A percentile compares a stretch with the other conserved stretches of the same genome.
phyloP scores from a whole-genome alignment of 345 rosid species.

The Lepidium aucheri region DNA sequence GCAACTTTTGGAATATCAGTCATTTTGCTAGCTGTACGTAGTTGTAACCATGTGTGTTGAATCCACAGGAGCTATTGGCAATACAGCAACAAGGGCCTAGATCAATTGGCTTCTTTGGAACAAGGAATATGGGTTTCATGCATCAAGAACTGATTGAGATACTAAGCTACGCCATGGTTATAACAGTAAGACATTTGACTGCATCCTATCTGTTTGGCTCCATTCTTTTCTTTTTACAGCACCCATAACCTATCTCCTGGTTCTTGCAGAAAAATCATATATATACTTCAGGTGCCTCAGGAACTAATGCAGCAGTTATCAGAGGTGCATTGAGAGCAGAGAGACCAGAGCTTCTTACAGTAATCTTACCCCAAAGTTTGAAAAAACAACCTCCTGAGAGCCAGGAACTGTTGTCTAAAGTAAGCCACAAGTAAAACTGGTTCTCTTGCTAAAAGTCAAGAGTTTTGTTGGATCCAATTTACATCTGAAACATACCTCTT shows the following conservation, averaged over 20 bases:
- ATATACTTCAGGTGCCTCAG: conserved; percentile 96
- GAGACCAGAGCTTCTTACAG: conserved; percentile 86
- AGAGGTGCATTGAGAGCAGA: conserved; percentile 98
- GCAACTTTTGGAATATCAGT: background rate
- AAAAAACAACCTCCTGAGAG: conserved; percentile 95
- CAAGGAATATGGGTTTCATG: conserved; percentile 98
- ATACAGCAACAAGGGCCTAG: conserved; percentile 99
- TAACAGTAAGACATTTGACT: conserved; percentile 58
- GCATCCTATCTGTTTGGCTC: background rate
- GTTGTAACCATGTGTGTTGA: background rate
- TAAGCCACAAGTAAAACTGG: conserved; percentile 37
- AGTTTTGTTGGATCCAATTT: background rate
- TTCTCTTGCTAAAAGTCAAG: background rate
- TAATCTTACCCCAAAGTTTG: conserved; percentile 85
- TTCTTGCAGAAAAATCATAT: conserved; percentile 89
- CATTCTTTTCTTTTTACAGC: background rate
- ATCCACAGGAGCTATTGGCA: conserved; percentile 79
- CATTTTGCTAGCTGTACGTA: background rate
- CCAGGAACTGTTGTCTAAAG: conserved; percentile 84
- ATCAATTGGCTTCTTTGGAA: conserved; percentile 92
- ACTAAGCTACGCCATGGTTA: conserved; percentile 98
- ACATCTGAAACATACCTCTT: background rate
- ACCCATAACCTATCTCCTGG: conserved; percentile 3
- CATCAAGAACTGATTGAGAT: conserved; percentile 98
- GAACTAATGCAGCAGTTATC: conserved; percentile 96